These are phyloP conservation scores for Vitis hybrid DNA, from an alignment of 177 flowering plant species.

Conservation along the genomic window DNA sequence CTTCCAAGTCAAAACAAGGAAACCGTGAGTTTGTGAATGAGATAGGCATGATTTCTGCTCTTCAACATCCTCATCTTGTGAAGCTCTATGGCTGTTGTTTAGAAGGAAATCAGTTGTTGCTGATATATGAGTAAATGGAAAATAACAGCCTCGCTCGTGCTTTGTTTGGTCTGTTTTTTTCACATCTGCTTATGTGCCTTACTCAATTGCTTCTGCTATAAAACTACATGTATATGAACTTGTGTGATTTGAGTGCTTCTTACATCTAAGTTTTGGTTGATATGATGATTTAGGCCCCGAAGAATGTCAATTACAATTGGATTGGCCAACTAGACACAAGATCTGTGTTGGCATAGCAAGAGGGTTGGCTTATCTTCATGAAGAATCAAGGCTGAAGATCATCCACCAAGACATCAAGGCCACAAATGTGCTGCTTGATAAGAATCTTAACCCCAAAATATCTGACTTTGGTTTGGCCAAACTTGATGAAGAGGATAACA, in stretches of 20 bases:
- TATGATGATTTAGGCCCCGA: slow-evolving; percentile 14
- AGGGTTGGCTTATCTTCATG: slow-evolving; percentile 40
- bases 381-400: slow-evolving; percentile 42
- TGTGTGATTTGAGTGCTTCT: no score
- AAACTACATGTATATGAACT: background rate
- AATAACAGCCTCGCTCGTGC: slow-evolving; percentile 40
- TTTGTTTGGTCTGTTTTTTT: slow-evolving; percentile 24
- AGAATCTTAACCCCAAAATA: slow-evolving; percentile 31
- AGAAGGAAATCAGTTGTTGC: slow-evolving; percentile 35
- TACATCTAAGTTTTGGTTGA: background rate
- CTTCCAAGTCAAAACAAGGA: slow-evolving; percentile 46
- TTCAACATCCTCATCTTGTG: slow-evolving; percentile 42
- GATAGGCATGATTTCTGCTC: slow-evolving; percentile 41
- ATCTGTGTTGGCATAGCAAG: slow-evolving; percentile 40
- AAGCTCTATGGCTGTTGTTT: slow-evolving; percentile 44
- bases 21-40: slow-evolving; percentile 44
- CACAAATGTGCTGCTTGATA: slow-evolving; percentile 36
- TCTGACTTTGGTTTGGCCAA: background rate
- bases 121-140: slow-evolving; percentile 35
- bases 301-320: slow-evolving; percentile 20
- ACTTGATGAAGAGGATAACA: no score
- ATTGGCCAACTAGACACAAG: slow-evolving; percentile 35
- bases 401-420: slow-evolving; percentile 43
- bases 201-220: no score
- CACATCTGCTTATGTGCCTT: background rate